Conservation (phyloP, 2,329 filamentous ascomycete genomes). For the Sphaceloma murrayae region DNA sequence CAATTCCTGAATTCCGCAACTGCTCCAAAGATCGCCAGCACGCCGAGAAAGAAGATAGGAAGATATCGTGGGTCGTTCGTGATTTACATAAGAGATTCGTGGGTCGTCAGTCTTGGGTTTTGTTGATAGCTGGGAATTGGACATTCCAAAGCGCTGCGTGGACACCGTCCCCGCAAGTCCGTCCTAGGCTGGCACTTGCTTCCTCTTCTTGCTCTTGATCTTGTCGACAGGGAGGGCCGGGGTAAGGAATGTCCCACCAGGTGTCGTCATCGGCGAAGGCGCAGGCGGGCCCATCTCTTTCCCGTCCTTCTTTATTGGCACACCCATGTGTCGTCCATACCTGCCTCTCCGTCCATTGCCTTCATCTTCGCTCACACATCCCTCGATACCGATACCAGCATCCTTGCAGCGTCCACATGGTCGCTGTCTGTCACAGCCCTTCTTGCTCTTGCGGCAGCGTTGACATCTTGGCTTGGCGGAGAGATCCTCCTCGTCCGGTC, state of each 20-base stretch:
- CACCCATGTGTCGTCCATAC: conserved; percentile 64
- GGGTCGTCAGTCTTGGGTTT: background rate
- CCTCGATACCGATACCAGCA: conserved; percentile 83
- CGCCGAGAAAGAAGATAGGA: too few species aligned
- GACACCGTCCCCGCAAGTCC: background rate
- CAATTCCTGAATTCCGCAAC: too few species aligned
- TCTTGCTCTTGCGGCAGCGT: conserved; percentile 98
- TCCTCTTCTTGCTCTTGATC: conserved; percentile 60
- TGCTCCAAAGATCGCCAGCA: background rate
- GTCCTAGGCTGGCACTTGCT: background rate
- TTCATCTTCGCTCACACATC: conserved; percentile 95
- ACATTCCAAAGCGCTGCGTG: background rate
- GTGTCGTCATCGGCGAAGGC: conserved; percentile 26
- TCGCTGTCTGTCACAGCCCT: conserved; percentile 92
- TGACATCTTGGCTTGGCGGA: conserved; percentile 96
- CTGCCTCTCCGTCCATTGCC: conserved; percentile 93
- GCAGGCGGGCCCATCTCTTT: conserved; percentile 20
- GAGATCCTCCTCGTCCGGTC: conserved; percentile 73
- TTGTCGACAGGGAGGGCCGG: conserved; percentile 40
- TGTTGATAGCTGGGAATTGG: background rate
- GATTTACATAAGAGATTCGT: conserved; percentile 13
- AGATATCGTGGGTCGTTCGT: conserved; percentile 1
- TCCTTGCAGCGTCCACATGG: conserved; percentile 94
- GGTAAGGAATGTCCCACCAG: conserved; percentile 28
- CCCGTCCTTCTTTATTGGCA: conserved; percentile 50